Evolutionary conservation across 139 green algal species (phyloP), one percentile per base, ranked within the genome.

Genomic region (Chlorella sp.): DNA sequence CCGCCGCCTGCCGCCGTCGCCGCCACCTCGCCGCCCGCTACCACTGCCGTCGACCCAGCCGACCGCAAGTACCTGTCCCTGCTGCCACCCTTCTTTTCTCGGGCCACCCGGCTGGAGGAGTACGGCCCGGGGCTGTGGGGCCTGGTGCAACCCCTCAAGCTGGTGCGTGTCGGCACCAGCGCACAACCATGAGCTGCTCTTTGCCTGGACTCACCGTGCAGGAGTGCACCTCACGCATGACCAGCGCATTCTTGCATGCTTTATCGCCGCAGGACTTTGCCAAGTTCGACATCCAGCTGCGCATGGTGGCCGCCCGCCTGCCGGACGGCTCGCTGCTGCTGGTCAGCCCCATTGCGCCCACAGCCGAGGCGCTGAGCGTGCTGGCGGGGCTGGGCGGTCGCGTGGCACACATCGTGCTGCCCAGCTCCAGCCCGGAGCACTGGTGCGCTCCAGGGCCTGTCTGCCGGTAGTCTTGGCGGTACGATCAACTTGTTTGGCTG

Each of bases 351-450:
- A 21, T 90, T 11, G 87, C 87, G 4, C 87, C 87, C 18, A 90
- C 87, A 0, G 28, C 3, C 4, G 84, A 90, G 56, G 18, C 85
- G 36, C 38, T 89, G n/a, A 7, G 30, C 4, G 34, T 69, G 68
- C 67, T 90, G 64, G 34, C 57, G 0, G 12, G 25, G 3, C 70
- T 90, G 23, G 87, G 74, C 2, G 75, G 82, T 4, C 16, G 30
- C 7, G 87, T 90, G 20, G 36, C 17, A 26, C 87, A 90, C 75
- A 86, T 90, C 7, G 47, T 90, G 25, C 36, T 90, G 64, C 87
- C 87, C 32, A 86, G 79, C 51, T 71, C 74, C 39, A 82, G 39
- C 28, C 87, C 87, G 17, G 87, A 90, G 75, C 87, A 90, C 72
- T 90, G 87, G 87, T 87, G 73, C 72, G n/a, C n/a, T n/a, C n/a